phyloP scores from a whole-genome alignment of 805 yeast genomes.

The Candida berthetii region DNA sequence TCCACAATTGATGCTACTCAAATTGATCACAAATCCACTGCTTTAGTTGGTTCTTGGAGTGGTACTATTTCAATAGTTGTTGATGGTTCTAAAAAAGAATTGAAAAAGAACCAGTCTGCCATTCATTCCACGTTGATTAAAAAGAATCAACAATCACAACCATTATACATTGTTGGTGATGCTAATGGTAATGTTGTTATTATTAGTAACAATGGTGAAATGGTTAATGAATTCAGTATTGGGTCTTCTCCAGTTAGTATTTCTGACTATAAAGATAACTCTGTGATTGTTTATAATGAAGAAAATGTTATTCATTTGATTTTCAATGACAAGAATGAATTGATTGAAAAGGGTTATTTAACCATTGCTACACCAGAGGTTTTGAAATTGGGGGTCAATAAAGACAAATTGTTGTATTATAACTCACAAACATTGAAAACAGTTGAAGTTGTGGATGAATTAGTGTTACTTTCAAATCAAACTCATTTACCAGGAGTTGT shows the following conservation, averaged over 20 bases:
- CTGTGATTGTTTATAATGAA: slow-evolving; percentile 11
- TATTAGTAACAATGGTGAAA: not conserved
- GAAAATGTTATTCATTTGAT: slow-evolving; percentile 11
- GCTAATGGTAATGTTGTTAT: slow-evolving; percentile 14
- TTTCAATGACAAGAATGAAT: slow-evolving; percentile 1
- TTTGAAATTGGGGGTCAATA: not conserved
- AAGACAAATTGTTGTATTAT: not conserved
- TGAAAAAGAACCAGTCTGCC: slow-evolving; percentile 5
- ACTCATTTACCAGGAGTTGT: slow-evolving; percentile 6
- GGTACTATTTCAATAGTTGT: slow-evolving; percentile 9
- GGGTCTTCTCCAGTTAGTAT: slow-evolving; percentile 19
- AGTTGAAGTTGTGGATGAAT: not conserved
- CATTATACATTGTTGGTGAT: slow-evolving; percentile 13
- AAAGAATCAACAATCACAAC: too few species aligned
- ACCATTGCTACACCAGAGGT: slow-evolving; percentile 8
- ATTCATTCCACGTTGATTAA: slow-evolving; percentile 14
- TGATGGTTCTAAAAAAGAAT: slow-evolving; percentile 3
- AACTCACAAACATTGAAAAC: not conserved
- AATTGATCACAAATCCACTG: not conserved
- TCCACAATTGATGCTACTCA: slow-evolving; percentile 7
- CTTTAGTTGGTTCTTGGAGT: slow-evolving; percentile 18
- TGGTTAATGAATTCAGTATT: slow-evolving; percentile 3
- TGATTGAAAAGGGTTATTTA: slow-evolving; percentile 12
- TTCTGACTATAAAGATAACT: slow-evolving; percentile 2
- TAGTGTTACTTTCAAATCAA: slow-evolving; percentile 5